A percentile compares a stretch with the other conserved stretches of the same genome.
Conservation (phyloP, 495 filamentous ascomycete species). For the Aspergillus heteromorphus region DNA sequence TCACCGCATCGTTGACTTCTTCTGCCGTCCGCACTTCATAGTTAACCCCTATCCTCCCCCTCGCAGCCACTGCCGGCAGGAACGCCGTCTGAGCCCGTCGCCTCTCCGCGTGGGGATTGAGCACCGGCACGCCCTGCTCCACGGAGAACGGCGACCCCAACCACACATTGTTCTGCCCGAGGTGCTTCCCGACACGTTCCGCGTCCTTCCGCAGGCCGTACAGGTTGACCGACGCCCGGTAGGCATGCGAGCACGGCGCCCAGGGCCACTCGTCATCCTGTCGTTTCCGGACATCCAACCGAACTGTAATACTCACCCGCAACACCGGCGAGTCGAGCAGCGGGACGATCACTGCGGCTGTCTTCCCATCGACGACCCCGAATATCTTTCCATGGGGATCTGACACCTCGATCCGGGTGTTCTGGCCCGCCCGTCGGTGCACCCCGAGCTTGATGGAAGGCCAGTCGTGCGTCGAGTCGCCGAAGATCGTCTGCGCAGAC, state of each 20-base stretch:
- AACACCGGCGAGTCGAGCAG: slow-evolving; percentile 60
- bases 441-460: slow-evolving; percentile 68
- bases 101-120: slow-evolving; percentile 61
- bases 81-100: slow-evolving; percentile 30
- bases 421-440: slow-evolving; percentile 46
- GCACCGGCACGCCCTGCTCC: slow-evolving; percentile 57
- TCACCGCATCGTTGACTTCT: slow-evolving; percentile 77
- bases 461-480: slow-evolving; percentile 46
- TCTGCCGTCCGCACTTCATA: slow-evolving; percentile 65
- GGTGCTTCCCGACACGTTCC: slow-evolving; percentile 54
- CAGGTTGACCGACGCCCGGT: slow-evolving; percentile 63
- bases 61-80: slow-evolving; percentile 16
- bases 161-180: slow-evolving; percentile 60
- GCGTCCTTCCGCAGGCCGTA: slow-evolving; percentile 72
- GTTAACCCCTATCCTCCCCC: slow-evolving; percentile 29
- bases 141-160: slow-evolving; percentile 58
- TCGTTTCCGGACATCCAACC: slow-evolving; percentile 58
- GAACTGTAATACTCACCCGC: slow-evolving; percentile 59
- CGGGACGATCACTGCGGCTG: slow-evolving; percentile 60
- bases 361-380: slow-evolving; percentile 66
- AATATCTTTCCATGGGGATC: slow-evolving; percentile 68
- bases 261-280: slow-evolving; percentile 51
- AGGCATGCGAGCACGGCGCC: slow-evolving; percentile 43
- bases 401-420: slow-evolving; percentile 56
- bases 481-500: slow-evolving; percentile 44